Evolutionary conservation across 192 early-diverging fungal species (phyloP).

Genomic region (Coemansia sp.): DNA sequence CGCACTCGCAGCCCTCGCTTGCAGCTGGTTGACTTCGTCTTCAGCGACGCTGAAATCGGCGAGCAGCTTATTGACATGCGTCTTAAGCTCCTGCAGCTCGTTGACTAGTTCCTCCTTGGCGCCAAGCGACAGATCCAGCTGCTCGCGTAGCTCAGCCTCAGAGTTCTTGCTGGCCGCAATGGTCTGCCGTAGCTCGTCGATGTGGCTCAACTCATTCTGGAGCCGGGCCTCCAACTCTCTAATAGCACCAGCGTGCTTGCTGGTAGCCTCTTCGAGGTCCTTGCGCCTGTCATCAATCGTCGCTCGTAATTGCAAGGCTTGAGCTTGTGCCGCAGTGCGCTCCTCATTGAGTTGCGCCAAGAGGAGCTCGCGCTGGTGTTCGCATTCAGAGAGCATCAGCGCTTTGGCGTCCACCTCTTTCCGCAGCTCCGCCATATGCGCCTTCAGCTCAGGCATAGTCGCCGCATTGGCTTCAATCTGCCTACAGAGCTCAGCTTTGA

Average conservation of each 20-base stretch:
- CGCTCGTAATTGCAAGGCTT: background rate
- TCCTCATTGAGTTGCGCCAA: conserved; percentile 14
- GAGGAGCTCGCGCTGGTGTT: background rate
- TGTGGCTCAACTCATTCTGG: background rate
- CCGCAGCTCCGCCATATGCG: conserved; percentile 12
- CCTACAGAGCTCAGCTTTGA: conserved; percentile 13
- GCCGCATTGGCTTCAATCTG: conserved; percentile 18
- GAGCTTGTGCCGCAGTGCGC: background rate
- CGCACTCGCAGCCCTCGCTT: background rate
- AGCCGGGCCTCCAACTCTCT: background rate
- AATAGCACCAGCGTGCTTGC: background rate
- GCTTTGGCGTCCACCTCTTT: background rate
- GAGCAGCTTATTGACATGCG: background rate
- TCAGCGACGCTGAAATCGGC: background rate
- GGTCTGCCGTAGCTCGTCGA: background rate
- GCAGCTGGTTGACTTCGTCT: background rate
- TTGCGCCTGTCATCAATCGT: background rate
- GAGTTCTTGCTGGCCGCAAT: background rate
- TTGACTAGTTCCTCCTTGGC: background rate
- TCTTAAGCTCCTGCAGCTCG: background rate
- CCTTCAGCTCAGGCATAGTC: conserved; percentile 6
- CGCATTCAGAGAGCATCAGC: background rate
- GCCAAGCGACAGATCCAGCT: background rate
- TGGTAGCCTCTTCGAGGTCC: background rate
- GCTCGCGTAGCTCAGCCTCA: background rate